Conservation (phyloP, 148 eudicot species). For the Euryodendron excelsum region DNA sequence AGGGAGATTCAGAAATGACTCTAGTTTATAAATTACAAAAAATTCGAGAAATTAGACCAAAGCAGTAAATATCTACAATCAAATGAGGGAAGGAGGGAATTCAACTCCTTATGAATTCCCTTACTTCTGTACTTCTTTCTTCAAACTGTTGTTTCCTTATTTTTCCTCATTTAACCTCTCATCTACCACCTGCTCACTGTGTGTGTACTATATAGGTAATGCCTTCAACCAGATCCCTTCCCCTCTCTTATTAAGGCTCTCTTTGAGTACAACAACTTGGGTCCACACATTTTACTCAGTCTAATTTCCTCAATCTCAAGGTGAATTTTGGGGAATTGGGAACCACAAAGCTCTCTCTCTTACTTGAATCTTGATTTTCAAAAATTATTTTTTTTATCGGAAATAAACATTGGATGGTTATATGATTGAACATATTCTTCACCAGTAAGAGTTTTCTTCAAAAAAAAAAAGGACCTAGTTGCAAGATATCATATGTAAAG, state of each 20-base stretch:
- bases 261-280: no score
- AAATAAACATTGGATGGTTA: no score
- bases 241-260: background rate
- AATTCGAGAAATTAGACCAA: background rate
- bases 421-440: background rate
- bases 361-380: no score
- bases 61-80: background rate
- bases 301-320: no score
- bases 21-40: no score
- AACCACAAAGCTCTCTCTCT: no score
- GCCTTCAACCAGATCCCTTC: background rate
- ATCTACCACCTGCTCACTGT: background rate
- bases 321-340: no score
- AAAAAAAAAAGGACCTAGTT: no score
- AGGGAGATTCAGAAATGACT: background rate
- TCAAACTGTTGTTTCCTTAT: background rate
- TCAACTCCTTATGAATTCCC: background rate
- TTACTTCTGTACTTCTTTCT: background rate
- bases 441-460: background rate
- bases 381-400: no score
- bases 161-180: background rate
- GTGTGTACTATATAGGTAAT: background rate
- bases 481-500: no score
- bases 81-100: background rate
- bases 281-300: no score